Evolutionary conservation across 169 alveolate species (phyloP).

Genomic region (Plasmodium cynomolgi): DNA sequence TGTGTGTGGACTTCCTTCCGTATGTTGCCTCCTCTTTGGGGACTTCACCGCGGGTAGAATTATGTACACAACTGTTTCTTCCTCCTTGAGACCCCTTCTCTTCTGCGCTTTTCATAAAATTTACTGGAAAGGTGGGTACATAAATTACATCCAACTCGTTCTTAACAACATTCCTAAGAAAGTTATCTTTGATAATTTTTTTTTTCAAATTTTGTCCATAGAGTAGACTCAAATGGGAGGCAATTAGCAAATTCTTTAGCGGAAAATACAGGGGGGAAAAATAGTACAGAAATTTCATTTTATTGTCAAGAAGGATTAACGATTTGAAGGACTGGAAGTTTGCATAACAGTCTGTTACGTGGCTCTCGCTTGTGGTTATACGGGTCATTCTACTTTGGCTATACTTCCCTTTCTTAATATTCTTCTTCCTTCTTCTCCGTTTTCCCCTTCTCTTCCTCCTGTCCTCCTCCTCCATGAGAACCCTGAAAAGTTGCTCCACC

Average conservation of each 20-base stretch:
- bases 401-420: not conserved
- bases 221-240: conserved; percentile 34
- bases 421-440: not conserved
- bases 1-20: not conserved
- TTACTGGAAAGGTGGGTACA: not conserved
- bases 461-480: not conserved
- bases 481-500: conserved; percentile 31
- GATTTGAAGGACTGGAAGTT: conserved; percentile 32
- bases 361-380: not conserved
- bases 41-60: not conserved
- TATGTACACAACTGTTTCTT: not conserved
- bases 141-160: conserved; percentile 54
- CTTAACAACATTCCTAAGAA: conserved; percentile 40
- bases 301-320: conserved; percentile 19
- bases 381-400: not conserved
- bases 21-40: not conserved
- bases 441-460: not conserved
- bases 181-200: not conserved
- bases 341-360: conserved; percentile 1
- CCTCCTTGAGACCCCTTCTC: not conserved
- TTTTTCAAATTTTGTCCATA: not conserved
- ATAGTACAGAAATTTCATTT: conserved; percentile 37
- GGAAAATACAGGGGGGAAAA: conserved; percentile 62
- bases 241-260: conserved; percentile 27
- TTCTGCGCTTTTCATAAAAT: conserved; percentile 7